A percentile compares a stretch with the other conserved stretches of the same genome.
Evolutionary conservation across 139 green algal species (phyloP).

Genomic region (Closterium sp.): DNA sequence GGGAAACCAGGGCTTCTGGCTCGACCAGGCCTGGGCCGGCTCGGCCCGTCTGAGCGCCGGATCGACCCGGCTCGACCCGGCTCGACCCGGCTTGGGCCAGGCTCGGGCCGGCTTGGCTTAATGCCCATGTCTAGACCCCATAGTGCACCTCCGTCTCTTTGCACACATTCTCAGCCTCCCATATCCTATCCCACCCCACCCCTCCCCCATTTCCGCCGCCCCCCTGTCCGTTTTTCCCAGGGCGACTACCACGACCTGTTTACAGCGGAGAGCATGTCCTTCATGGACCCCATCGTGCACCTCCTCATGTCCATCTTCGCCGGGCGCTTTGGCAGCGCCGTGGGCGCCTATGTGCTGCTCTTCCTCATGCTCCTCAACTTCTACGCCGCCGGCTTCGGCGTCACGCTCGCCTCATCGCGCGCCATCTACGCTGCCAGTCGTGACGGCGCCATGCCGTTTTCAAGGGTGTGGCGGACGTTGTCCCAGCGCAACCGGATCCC

Average conservation of each 20-base stretch:
- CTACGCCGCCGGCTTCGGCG: constrained; percentile 19
- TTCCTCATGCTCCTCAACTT: constrained; percentile 36
- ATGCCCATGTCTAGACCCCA: no score
- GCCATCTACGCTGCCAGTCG: constrained; percentile 10
- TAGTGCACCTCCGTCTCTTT: no score
- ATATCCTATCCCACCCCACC: no score
- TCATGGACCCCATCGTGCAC: constrained; percentile 12
- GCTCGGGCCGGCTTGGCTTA: no score
- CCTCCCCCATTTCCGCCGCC: no score
- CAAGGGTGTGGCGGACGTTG: constrained; percentile 13
- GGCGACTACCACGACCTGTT: neutral
- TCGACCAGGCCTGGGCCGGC: no score
- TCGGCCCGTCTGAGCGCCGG: no score
- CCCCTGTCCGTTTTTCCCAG: no score
- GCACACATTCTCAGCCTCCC: no score
- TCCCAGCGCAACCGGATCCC: neutral
- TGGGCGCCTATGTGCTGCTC: constrained; percentile 26
- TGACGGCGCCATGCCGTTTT: constrained; percentile 19
- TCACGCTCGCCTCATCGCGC: constrained; percentile 4
- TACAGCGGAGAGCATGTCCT: neutral
- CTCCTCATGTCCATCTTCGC: constrained; percentile 35
- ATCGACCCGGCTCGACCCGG: no score
- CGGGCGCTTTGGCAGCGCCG: neutral
- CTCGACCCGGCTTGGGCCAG: no score
- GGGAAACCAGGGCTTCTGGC: no score